Evolutionary conservation across 2,329 filamentous ascomycete genomes (phyloP), one percentile per base, ranked within the genome.

Genomic region (Pseudomassariella vexata): DNA sequence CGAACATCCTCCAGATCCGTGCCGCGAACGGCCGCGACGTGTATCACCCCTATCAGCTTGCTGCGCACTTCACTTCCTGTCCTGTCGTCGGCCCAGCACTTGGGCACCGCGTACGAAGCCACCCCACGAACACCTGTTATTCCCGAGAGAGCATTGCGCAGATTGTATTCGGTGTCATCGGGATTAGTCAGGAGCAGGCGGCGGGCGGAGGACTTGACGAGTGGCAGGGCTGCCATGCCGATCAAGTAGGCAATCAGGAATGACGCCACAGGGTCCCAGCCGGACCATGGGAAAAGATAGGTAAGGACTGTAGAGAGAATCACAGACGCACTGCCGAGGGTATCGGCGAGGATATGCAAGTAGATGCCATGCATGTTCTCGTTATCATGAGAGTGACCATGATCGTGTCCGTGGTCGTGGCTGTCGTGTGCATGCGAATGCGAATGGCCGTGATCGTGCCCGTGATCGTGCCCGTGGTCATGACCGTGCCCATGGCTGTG

Each of bases 281-380:
- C 87, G 6, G 86, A 76, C 88, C 90, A 96, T 11, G 85, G 84
- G 52, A 85, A 83, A 48, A 86, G 80, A 52, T 94, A 82, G 1
- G 94, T 94, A 15, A 96, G 68, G 1, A 86, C 65, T 0, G 92
- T 98, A 6, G 88, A 95, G 20, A 88, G 77, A 40, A 98, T 95
- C 28, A 98, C 92, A 1, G 92, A 92, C 2, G 89, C 84, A 34
- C 89, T 95, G 17, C 92, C 92, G 19, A 96, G 78, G 0, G 92
- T 94, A 55, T 98, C 92, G 5, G 92, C 92, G 18, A 96, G 70
- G 30, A 98, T 85, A 52, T 98, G 92, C 14, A 98, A 68, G 59
- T 94, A 98, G 44, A 98, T 96, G 9, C 92, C 92, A 47, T 92
- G 65, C 89, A 98, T 95, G 53, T 98, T 98, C 49, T 98, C 92